These are phyloP conservation scores for Fraxinus anomala DNA, from an alignment of 257 asterid genomes.

Conservation along the genomic window DNA sequence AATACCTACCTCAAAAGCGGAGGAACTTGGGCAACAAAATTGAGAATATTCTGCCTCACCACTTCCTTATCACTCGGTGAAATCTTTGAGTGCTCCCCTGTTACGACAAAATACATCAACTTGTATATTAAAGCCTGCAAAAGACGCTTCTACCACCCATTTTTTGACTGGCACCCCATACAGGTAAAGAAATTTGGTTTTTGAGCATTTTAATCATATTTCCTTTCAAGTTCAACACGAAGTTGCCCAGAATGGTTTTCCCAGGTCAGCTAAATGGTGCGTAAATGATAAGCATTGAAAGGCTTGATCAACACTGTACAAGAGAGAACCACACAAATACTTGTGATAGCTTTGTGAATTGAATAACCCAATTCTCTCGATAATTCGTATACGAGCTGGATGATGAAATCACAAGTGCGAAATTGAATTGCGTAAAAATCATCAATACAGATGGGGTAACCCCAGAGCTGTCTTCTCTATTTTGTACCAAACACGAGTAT, in stretches of 20 bases:
- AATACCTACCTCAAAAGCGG: constrained; percentile 70
- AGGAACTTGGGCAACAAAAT: constrained; percentile 73
- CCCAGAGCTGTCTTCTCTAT: not conserved
- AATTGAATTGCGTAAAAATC: not conserved
- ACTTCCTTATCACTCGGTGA: constrained; percentile 80
- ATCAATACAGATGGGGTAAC: not conserved
- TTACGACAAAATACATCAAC: constrained; percentile 7
- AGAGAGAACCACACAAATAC: not conserved
- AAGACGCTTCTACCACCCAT: not conserved
- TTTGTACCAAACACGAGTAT: not conserved
- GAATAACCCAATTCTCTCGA: not conserved
- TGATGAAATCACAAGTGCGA: not conserved
- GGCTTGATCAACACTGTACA: not conserved
- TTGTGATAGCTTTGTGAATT: not conserved
- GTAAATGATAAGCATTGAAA: not conserved
- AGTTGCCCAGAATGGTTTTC: not conserved
- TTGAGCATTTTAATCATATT: not conserved
- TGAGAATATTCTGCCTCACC: constrained; percentile 86
- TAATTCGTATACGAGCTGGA: not conserved
- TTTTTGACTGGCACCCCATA: not conserved
- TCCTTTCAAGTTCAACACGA: not conserved
- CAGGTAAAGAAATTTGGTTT: not conserved
- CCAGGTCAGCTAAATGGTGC: not conserved
- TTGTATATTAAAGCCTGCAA: not conserved
- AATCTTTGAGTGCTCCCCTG: constrained; percentile 81